phyloP scores from a whole-genome alignment of 495 filamentous ascomycete species.

The Penicillium parvum region DNA sequence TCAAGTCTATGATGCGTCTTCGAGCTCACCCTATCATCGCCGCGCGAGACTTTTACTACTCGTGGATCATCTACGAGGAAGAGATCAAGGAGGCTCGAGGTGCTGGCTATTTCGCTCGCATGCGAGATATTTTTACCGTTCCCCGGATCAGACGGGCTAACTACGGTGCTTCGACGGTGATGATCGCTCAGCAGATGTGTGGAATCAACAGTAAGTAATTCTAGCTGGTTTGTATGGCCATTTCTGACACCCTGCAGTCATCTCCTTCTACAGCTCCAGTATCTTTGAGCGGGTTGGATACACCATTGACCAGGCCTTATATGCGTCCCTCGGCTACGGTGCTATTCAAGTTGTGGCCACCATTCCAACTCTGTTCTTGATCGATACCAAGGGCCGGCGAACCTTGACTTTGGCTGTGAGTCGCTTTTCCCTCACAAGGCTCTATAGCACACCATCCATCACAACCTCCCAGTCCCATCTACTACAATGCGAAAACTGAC shows the following conservation, averaged over 20 bases:
- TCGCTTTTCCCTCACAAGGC: constrained; percentile 8
- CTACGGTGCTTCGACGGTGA: constrained; percentile 58
- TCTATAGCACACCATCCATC: too few relatives aligned
- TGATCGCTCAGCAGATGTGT: constrained; percentile 52
- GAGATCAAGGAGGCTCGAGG: constrained; percentile 38
- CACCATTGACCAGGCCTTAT: constrained; percentile 52
- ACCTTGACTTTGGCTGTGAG: constrained; percentile 44
- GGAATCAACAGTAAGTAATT: constrained; percentile 44
- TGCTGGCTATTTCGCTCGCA: constrained; percentile 50
- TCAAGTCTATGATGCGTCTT: constrained; percentile 52
- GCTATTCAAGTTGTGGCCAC: constrained; percentile 67
- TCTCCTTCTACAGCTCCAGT: constrained; percentile 77
- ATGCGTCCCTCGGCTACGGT: constrained; percentile 62
- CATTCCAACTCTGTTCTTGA: constrained; percentile 60
- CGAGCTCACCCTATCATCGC: constrained; percentile 42
- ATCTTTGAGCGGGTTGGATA: constrained; percentile 63
- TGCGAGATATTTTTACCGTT: constrained; percentile 58
- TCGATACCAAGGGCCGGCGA: constrained; percentile 77
- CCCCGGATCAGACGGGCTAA: constrained; percentile 61
- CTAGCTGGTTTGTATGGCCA: not conserved
- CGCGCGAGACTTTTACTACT: constrained; percentile 35
- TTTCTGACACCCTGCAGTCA: constrained; percentile 41
- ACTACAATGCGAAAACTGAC: too few relatives aligned
- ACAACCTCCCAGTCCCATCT: too few relatives aligned
- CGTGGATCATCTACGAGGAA: constrained; percentile 54